Conservation (phyloP, 2,329 filamentous ascomycete species). For the Fusarium gaditjirri region DNA sequence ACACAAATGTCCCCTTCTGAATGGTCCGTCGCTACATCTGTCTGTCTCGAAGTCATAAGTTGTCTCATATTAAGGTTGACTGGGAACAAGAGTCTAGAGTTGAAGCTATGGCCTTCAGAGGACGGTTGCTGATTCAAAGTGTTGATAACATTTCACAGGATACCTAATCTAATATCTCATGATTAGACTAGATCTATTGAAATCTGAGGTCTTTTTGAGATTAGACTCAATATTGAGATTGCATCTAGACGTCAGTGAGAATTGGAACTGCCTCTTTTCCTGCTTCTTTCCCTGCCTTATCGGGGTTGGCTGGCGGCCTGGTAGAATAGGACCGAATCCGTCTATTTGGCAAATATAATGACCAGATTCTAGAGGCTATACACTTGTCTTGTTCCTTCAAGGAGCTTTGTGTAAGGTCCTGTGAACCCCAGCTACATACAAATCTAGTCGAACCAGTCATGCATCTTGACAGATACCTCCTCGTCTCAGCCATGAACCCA, state of each 20-base stretch:
- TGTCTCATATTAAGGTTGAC: neutral
- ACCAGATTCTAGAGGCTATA: neutral
- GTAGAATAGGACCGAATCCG: neutral
- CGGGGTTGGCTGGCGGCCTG: neutral
- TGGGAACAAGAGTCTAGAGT: neutral
- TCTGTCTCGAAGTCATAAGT: constrained; percentile 7
- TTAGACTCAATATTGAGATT: no score
- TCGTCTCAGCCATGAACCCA: neutral
- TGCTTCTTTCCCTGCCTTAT: neutral
- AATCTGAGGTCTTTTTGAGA: neutral
- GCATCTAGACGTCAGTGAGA: neutral
- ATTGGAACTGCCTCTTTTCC: neutral
- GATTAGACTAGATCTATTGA: neutral
- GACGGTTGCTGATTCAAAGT: neutral
- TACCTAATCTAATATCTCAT: neutral
- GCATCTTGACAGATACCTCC: neutral
- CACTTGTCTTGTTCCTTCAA: neutral
- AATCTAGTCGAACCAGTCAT: neutral
- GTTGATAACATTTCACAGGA: neutral
- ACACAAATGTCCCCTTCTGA: neutral
- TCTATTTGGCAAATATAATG: neutral
- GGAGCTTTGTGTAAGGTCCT: neutral
- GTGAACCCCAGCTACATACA: constrained; percentile 5
- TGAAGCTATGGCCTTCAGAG: neutral
- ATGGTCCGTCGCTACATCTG: neutral